These are phyloP conservation scores for Lipomyces chichibuensis DNA, from an alignment of 805 yeast genomes.

Conservation along the genomic window DNA sequence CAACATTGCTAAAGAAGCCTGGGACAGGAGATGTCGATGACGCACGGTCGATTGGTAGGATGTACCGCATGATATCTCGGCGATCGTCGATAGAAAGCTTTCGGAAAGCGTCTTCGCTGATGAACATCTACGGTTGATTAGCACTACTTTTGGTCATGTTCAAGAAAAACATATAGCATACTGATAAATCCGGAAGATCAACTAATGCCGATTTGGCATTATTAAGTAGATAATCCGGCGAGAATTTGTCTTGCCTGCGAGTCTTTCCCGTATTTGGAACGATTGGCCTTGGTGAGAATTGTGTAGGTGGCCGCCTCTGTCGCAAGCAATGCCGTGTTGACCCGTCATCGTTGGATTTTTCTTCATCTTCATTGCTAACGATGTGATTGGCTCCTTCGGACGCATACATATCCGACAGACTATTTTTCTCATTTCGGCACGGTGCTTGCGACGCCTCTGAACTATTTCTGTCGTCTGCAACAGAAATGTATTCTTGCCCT, in stretches of 20 bases:
- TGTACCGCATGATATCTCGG: background rate
- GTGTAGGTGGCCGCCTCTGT: background rate
- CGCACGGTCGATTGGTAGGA: constrained; percentile 1
- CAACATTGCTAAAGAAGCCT: constrained; percentile 7
- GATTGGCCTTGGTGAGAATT: background rate
- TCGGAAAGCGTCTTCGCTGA: background rate
- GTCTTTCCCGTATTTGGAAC: background rate
- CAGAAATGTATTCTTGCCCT: background rate
- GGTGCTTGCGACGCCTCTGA: background rate
- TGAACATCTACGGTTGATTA: constrained; percentile 1
- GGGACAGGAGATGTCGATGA: background rate
- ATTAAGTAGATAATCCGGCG: constrained; percentile 1
- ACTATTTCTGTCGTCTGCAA: background rate
- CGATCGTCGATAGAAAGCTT: background rate
- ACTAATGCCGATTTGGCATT: background rate
- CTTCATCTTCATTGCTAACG: background rate
- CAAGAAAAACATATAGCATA: background rate
- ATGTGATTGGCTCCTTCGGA: background rate
- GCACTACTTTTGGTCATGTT: background rate
- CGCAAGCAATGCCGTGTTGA: background rate
- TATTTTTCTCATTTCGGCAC: background rate
- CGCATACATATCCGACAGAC: background rate
- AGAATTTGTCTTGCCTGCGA: background rate
- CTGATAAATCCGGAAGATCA: constrained; percentile 4
- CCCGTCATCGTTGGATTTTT: background rate